phyloP scores from a whole-genome alignment of 441 rosid genomes.

The Lepidium campestre region DNA sequence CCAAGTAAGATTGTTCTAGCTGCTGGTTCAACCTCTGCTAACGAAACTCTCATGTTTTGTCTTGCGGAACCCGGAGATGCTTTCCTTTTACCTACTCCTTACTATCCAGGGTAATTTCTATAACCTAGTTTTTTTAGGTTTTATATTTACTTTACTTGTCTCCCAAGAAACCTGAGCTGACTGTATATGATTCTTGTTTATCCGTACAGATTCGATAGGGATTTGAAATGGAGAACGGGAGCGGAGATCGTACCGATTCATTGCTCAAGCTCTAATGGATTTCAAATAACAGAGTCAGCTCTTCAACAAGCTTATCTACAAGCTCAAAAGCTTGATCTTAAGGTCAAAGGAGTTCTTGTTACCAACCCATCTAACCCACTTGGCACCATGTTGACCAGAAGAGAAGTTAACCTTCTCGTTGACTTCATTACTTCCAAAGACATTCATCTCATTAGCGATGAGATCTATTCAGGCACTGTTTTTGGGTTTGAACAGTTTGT shows the following conservation, averaged over 20 bases:
- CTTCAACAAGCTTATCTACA: constrained; percentile 62
- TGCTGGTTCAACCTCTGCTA: constrained; percentile 93
- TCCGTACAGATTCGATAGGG: constrained; percentile 81
- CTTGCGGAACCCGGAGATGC: constrained; percentile 80
- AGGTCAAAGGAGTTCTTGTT: constrained; percentile 70
- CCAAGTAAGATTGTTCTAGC: constrained; percentile 59
- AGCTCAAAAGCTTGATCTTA: constrained; percentile 54
- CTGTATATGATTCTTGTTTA: not conserved
- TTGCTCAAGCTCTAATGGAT: constrained; percentile 64
- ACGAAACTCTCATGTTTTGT: constrained; percentile 80
- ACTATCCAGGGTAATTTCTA: constrained; percentile 82
- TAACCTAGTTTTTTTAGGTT: not conserved
- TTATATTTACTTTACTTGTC: not conserved
- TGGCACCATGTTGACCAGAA: constrained; percentile 62
- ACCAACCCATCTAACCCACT: constrained; percentile 90
- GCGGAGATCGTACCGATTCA: constrained; percentile 79
- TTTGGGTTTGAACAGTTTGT: constrained; percentile 62
- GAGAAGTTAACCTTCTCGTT: constrained; percentile 64
- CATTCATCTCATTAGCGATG: constrained; percentile 86
- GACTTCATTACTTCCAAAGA: constrained; percentile 50
- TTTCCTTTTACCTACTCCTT: constrained; percentile 84
- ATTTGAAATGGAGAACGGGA: constrained; percentile 84
- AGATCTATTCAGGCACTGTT: constrained; percentile 82
- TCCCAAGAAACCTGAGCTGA: constrained; percentile 13
- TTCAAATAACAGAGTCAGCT: constrained; percentile 63